phyloP scores from a whole-genome alignment of 2,329 filamentous ascomycete species.

The Hirsutella thompsonii region DNA sequence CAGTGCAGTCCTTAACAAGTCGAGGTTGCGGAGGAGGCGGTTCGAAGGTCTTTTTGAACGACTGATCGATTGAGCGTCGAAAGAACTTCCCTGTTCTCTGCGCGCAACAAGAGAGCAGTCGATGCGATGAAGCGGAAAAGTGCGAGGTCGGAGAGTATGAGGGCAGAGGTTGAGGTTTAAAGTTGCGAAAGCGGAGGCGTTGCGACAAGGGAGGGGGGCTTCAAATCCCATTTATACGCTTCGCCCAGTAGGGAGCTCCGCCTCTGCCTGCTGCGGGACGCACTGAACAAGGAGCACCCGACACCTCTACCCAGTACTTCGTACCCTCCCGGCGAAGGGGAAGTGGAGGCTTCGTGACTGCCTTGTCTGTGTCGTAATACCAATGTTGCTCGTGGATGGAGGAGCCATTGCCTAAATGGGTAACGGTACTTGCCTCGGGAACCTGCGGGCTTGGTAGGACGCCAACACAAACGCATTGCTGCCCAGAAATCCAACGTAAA shows the following conservation, averaged over 20 bases:
- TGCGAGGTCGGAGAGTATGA: neutral
- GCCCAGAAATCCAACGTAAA: no score
- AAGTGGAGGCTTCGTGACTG: conserved; percentile 5
- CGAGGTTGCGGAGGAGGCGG: no score
- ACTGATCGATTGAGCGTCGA: no score
- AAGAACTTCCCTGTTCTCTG: no score
- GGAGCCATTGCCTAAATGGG: neutral
- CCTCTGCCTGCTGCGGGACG: no score
- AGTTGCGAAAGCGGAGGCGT: neutral
- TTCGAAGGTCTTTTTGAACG: no score
- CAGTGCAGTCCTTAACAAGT: no score
- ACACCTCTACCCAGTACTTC: neutral
- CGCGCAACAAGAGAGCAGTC: neutral
- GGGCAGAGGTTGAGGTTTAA: neutral
- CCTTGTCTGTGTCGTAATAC: neutral
- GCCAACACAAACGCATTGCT: no score
- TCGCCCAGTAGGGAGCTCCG: no score
- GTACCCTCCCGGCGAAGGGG: neutral
- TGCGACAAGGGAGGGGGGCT: neutral
- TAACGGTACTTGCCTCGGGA: neutral
- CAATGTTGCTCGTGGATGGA: neutral
- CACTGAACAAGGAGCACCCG: neutral
- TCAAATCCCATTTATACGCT: conserved; percentile 4
- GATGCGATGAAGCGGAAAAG: neutral
- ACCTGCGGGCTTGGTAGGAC: no score